Percentiles rank a stretch among this genome's conserved stretches.
Evolutionary conservation across 805 yeast species (phyloP).

Genomic region (Monosporozyma yasuniensis): DNA sequence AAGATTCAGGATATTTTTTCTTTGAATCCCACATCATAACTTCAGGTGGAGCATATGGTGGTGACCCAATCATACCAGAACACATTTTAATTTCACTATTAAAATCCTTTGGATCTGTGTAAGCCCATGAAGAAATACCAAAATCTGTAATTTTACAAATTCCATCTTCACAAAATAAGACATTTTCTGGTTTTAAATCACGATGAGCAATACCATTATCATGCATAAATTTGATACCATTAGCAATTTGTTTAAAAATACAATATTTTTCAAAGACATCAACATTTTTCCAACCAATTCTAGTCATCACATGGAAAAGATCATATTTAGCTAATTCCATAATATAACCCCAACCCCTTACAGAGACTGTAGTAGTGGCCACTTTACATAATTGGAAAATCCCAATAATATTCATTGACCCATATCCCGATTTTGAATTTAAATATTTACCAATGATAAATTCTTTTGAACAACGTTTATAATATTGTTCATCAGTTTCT

Average conservation of each 20-base stretch:
- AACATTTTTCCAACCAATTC: conserved; percentile 51
- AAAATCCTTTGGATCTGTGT: conserved; percentile 43
- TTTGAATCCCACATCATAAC: conserved; percentile 40
- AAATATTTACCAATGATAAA: conserved; percentile 49
- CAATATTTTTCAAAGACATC: conserved; percentile 49
- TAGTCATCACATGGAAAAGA: conserved; percentile 44
- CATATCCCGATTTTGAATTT: conserved; percentile 13
- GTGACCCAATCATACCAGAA: conserved; percentile 59
- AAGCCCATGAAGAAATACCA: conserved; percentile 64
- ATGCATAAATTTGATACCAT: conserved; percentile 56
- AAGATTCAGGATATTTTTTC: conserved; percentile 27
- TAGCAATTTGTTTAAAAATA: conserved; percentile 56
- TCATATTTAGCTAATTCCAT: conserved; percentile 63
- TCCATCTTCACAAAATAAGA: conserved; percentile 51
- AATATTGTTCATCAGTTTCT: conserved; percentile 58
- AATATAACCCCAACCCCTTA: conserved; percentile 70
- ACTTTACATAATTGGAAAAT: conserved; percentile 30
- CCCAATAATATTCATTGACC: conserved; percentile 9
- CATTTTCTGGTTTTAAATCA: conserved; percentile 70
- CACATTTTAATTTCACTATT: conserved; percentile 31
- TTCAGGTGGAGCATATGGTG: conserved; percentile 77
- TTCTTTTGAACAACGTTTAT: conserved; percentile 55
- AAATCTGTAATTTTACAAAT: conserved; percentile 64
- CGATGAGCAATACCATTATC: conserved; percentile 60
- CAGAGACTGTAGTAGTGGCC: conserved; percentile 44